phyloP scores from a whole-genome alignment of 2,329 filamentous ascomycete species.

The Hirsutella minnesotensis region DNA sequence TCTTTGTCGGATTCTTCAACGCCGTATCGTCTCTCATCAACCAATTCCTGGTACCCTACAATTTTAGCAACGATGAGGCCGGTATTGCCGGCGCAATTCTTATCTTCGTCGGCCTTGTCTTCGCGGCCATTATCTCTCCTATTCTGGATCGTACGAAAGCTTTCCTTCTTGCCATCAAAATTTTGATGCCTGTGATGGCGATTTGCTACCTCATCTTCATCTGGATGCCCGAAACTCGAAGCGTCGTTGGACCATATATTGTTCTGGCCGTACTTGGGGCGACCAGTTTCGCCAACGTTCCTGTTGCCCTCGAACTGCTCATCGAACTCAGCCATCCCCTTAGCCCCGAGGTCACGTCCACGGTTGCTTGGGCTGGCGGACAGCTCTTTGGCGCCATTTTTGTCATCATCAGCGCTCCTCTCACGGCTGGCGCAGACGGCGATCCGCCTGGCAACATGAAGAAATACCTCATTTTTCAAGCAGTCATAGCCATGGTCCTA shows the following conservation, averaged over 20 bases:
- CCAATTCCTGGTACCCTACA: constrained; percentile 81
- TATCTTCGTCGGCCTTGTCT: constrained; percentile 76
- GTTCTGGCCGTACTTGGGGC: constrained; percentile 70
- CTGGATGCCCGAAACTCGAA: constrained; percentile 55
- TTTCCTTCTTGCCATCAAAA: constrained; percentile 62
- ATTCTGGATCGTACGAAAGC: constrained; percentile 76
- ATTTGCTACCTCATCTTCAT: constrained; percentile 65
- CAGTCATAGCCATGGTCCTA: constrained; percentile 52
- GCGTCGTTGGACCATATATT: constrained; percentile 59
- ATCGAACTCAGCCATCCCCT: constrained; percentile 82
- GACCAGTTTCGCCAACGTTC: constrained; percentile 66
- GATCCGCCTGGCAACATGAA: constrained; percentile 61
- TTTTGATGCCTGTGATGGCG: constrained; percentile 63
- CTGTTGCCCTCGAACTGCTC: constrained; percentile 75
- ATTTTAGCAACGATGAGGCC: constrained; percentile 70
- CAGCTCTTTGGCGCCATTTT: constrained; percentile 80
- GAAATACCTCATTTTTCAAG: constrained; percentile 65
- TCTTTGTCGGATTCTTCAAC: constrained; percentile 93
- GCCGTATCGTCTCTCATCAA: constrained; percentile 77
- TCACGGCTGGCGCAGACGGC: constrained; percentile 43
- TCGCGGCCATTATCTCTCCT: constrained; percentile 65
- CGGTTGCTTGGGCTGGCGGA: constrained; percentile 74
- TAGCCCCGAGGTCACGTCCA: constrained; percentile 72
- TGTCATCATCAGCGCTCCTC: constrained; percentile 68
- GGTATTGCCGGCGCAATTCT: constrained; percentile 83